A percentile compares a stretch with the other conserved stretches of the same genome.
Evolutionary conservation across 208 protist genomes (phyloP).

Genomic region (Willaertia magna): DNA sequence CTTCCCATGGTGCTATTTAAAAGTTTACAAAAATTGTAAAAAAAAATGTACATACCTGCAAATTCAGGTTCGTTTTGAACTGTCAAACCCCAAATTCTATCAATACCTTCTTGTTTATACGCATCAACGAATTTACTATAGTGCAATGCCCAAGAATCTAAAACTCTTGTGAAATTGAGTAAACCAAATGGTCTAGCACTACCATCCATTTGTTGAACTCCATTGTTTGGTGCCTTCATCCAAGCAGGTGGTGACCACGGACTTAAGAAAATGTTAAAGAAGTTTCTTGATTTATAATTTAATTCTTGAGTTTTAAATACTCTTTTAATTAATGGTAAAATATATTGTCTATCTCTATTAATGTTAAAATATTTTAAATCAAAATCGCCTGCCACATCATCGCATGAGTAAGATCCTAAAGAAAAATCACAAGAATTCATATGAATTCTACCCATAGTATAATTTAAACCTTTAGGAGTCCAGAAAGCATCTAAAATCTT

Average conservation of each 20-base stretch:
- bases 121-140: background rate
- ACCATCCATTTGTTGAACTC: conserved; percentile 15
- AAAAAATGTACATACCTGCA: background rate
- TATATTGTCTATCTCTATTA: background rate
- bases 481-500: conserved; percentile 10
- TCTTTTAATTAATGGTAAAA: conserved; percentile 11
- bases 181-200: conserved; percentile 5
- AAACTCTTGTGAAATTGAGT: background rate
- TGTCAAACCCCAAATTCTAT: conserved; percentile 28
- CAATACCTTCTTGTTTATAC: background rate
- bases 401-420: conserved; percentile 6
- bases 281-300: background rate
- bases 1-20: conserved; percentile 13
- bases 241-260: conserved; percentile 24
- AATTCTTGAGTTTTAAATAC: background rate
- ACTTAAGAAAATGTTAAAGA: background rate
- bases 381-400: conserved; percentile 14
- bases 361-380: conserved; percentile 11
- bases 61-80: conserved; percentile 36
- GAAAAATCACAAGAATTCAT: conserved; percentile 24
- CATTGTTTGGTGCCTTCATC: no score
- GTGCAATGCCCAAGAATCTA: background rate
- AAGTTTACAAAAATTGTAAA: no score
- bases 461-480: background rate
- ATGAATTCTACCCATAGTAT: conserved; percentile 8